Evolutionary conservation across 202 grass and related monocot species (phyloP).

Genomic region (Tripidium arundinaceum): DNA sequence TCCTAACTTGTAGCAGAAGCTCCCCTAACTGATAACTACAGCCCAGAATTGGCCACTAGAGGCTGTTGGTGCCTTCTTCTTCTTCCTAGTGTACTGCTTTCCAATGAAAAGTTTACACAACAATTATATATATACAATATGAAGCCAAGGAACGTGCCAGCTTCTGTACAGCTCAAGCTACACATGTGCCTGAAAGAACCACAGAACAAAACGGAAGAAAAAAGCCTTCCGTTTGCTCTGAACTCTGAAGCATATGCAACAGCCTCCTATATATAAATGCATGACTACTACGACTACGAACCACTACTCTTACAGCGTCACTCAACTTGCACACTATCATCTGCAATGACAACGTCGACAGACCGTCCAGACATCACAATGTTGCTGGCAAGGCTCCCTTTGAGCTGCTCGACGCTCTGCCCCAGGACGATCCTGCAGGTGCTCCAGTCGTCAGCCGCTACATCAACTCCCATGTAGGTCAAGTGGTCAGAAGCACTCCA

Average conservation of each 20-base stretch:
- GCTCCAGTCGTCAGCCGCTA: constrained; percentile 72
- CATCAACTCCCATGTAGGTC: constrained; percentile 50
- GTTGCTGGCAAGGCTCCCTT: constrained; percentile 28
- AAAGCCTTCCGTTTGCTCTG: not conserved
- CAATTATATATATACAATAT: no score
- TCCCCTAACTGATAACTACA: no score
- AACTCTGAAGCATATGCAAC: not conserved
- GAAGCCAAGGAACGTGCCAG: not conserved
- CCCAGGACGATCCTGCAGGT: constrained; percentile 62
- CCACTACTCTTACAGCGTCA: not conserved
- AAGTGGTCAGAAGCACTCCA: constrained; percentile 59
- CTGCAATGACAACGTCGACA: constrained; percentile 11
- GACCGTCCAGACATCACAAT: constrained; percentile 20
- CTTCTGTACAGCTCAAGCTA: not conserved
- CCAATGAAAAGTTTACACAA: no score
- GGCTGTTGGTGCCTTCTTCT: no score
- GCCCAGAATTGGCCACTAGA: no score
- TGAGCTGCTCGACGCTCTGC: constrained; percentile 13
- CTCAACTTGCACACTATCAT: constrained; percentile 13
- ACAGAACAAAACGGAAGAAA: not conserved
- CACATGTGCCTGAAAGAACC: not conserved
- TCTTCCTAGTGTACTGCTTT: no score
- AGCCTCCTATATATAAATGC: no score
- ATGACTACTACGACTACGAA: not conserved
- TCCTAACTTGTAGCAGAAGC: no score